Evolutionary conservation across 2,329 filamentous ascomycete genomes (phyloP).

Genomic region (Aspergillus viridinutans): DNA sequence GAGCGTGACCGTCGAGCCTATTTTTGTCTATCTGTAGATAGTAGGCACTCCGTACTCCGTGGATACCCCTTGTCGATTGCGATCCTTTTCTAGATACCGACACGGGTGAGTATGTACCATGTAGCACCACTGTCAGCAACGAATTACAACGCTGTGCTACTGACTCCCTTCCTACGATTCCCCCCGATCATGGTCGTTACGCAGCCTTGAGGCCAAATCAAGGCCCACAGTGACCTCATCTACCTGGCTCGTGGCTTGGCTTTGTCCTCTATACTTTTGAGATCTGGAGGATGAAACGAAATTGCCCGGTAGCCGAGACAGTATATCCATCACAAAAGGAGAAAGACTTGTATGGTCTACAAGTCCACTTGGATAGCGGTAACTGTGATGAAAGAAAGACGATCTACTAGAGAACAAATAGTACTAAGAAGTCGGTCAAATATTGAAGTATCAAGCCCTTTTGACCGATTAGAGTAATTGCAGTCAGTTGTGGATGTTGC

Average conservation of each 20-base stretch:
- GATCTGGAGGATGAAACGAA: not conserved
- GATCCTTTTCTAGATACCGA: no score
- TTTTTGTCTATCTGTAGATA: not conserved
- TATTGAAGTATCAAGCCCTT: not conserved
- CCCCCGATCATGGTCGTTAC: not conserved
- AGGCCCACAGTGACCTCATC: no score
- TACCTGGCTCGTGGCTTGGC: no score
- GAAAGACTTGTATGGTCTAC: not conserved
- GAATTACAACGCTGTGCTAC: not conserved
- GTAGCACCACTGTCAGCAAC: not conserved
- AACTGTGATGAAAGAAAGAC: not conserved
- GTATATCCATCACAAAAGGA: not conserved
- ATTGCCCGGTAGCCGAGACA: not conserved
- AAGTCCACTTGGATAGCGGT: not conserved
- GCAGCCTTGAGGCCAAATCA: not conserved
- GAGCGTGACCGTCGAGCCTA: not conserved
- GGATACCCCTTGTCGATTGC: no score
- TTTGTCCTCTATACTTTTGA: no score
- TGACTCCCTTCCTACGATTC: not conserved
- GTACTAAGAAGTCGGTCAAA: not conserved
- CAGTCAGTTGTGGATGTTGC: no score
- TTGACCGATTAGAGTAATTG: not conserved
- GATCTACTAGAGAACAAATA: not conserved
- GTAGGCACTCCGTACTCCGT: no score
- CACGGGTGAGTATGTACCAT: not conserved